Percentiles rank a stretch among this genome's conserved stretches.
Evolutionary conservation across 352 stramenopile species (phyloP).

Genomic region (Aphanomyces cochlioides): DNA sequence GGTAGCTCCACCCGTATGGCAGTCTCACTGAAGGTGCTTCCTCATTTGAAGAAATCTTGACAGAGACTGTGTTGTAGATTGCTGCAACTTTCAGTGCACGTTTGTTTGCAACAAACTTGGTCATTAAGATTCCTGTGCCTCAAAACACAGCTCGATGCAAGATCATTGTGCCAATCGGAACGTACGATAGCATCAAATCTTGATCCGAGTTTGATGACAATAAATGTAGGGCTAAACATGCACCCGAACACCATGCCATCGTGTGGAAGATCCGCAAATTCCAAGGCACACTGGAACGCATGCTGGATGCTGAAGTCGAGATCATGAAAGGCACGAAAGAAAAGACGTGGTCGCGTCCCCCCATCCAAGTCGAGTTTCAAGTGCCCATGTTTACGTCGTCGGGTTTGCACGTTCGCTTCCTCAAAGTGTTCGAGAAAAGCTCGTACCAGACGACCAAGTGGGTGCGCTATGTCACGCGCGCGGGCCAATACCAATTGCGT

Average conservation of each 20-base stretch:
- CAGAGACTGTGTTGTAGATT: conserved; percentile 34
- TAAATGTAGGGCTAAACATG: conserved; percentile 90
- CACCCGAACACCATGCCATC: conserved; percentile 96
- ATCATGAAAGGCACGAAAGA: conserved; percentile 96
- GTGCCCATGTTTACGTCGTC: conserved; percentile 98
- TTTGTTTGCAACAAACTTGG: conserved; percentile 95
- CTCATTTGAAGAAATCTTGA: neutral
- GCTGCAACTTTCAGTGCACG: conserved; percentile 94
- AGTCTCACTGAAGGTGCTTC: conserved; percentile 57
- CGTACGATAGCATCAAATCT: conserved; percentile 34
- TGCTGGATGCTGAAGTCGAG: conserved; percentile 95
- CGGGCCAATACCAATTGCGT: conserved; percentile 96
- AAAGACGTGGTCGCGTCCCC: conserved; percentile 94
- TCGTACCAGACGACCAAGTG: conserved; percentile 98
- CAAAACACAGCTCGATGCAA: conserved; percentile 95
- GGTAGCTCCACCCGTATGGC: conserved; percentile 78
- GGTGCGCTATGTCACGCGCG: conserved; percentile 98
- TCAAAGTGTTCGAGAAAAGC: conserved; percentile 98
- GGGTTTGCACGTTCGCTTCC: conserved; percentile 96
- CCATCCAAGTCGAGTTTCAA: conserved; percentile 97
- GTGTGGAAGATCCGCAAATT: conserved; percentile 98
- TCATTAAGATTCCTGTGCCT: conserved; percentile 93
- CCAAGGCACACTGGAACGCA: conserved; percentile 91
- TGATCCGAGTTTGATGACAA: neutral
- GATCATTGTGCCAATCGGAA: conserved; percentile 93